Evolutionary conservation across 331 rosid species (phyloP), one percentile per base, ranked within the genome.

Genomic region (Prunus yedoensis): DNA sequence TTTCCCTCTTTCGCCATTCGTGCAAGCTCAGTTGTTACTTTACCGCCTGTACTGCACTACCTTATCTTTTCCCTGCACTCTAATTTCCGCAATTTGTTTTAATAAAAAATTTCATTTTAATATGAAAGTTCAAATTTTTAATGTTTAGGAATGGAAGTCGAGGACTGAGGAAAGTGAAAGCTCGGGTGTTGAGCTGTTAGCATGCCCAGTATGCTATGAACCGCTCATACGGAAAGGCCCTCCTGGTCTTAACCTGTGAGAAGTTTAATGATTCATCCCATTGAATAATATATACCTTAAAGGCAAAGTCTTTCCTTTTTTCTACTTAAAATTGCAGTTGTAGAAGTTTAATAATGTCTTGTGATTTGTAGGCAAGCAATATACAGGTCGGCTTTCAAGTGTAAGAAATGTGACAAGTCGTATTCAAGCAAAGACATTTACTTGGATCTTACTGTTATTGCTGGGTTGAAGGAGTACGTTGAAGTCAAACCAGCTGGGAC

Each of bases 151-250:
- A 62, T 21, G 45, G 38, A 71, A 72, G 66, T 56, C 56, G 20
- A 75, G 74, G 69, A 54, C 73, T 6, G 80, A 73, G 81, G 76
- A 81, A 21, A 85, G 68, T 75, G 89, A 72, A 78, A 87, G 62
- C 43, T 50, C 63, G n/a, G 79, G 83, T 45, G 64, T 18, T n/a
- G 95, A 94, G 60, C 27, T 87, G 56, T 80, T 94, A n/a, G 87
- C 99, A 4, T 94, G 99, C 81, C 96, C 99, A 1, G 76, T 94
- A 45, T 90, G 99, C 80, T 94, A 87, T 78, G 96, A 94, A 70
- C 95, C 97, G 25, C 77, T 94, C 85, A 85, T 85, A 77, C 86
- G 99, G 75, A 94, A 86, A 75, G 97, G 99, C 49, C 97, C 97
- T 60, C 25, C 89, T 8, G 99, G 99, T 71, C 73, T 90, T 12